These are phyloP conservation scores for Didymella sp. DNA, from an alignment of 2,329 filamentous ascomycete species.

Conservation along the genomic window DNA sequence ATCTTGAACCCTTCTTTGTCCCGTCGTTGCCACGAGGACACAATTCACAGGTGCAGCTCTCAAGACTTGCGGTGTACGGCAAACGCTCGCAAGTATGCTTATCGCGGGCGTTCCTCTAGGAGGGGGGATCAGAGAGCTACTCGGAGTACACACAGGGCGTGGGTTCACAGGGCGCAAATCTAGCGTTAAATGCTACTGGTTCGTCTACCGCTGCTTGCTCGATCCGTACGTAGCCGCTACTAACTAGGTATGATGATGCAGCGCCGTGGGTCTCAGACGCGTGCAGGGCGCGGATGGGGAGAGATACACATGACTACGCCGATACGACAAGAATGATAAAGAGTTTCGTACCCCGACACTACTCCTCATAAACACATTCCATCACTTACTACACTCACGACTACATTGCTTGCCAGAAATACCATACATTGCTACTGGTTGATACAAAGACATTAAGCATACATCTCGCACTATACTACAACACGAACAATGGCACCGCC, in stretches of 20 bases:
- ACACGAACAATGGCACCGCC: constrained; percentile 41
- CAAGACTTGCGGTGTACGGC: background rate
- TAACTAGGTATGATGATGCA: constrained; percentile 29
- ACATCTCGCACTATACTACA: background rate
- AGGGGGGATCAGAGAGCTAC: constrained; percentile 4
- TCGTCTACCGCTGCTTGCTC: constrained; percentile 32
- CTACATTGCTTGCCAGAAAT: background rate
- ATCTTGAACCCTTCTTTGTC: constrained; percentile 17
- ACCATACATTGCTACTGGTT: background rate
- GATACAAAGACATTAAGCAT: background rate
- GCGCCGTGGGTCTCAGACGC: constrained; percentile 26
- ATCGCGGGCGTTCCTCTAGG: background rate
- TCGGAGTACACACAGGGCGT: constrained; percentile 28
- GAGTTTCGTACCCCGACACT: constrained; percentile 7
- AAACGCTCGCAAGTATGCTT: background rate
- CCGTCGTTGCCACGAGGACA: constrained; percentile 4
- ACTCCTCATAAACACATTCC: background rate
- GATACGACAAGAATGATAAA: constrained; percentile 17
- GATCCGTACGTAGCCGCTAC: constrained; percentile 46
- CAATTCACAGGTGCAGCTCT: background rate
- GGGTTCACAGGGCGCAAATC: constrained; percentile 23
- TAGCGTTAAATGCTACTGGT: constrained; percentile 18
- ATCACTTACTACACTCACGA: background rate
- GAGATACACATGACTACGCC: constrained; percentile 13
- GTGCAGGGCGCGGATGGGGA: constrained; percentile 30